Evolutionary conservation across 257 asterid species (phyloP), one percentile per base, ranked within the genome.

Genomic region (Scutellaria minor): DNA sequence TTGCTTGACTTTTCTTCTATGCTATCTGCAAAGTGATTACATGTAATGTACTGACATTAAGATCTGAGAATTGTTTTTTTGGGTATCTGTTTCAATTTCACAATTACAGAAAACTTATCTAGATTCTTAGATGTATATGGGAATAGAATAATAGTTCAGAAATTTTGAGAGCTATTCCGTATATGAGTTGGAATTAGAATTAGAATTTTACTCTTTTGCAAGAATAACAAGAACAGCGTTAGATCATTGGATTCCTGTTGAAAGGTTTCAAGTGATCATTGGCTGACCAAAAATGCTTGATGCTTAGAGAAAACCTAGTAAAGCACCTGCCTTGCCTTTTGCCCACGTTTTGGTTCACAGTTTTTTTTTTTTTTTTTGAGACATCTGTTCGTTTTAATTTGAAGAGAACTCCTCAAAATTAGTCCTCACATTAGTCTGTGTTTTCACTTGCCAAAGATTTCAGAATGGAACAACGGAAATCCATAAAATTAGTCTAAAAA

Each of bases 61-160:
- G 64, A 59, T 74, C 51, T 61, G 14, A 68, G 54, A 58, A 40
- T 68, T 40, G 9, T 14, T 52, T 53, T 22, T 35, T 3, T 18
- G 15, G 48, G 63, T 53, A 24, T 40, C 52, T 41, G 2, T 24
- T 67, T 68, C 24, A 52, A 27, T 53, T 27, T 6, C 5, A 55
- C 27, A 24, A 15, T 35, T 2, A 27, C 9, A 47, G 61, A 71
- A 13, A 47, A 52, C n/a, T 40, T 68, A 18, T 10, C 18, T 15
- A 51, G 72, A 27, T 64, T 5, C 27, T 47, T 31, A 5, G 59
- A 12, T 45, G 56, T 46, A 46, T 24, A 24, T 24, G 7, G 67
- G 51, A 18, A 45, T 64, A 20, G 22, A 45, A 22, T 20, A 5
- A 20, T 39, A 18, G 41, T 12, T 41, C 37, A 14, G 6, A 62